Evolutionary conservation across 495 filamentous ascomycete species (phyloP).

Genomic region (Apiosordaria backusii): DNA sequence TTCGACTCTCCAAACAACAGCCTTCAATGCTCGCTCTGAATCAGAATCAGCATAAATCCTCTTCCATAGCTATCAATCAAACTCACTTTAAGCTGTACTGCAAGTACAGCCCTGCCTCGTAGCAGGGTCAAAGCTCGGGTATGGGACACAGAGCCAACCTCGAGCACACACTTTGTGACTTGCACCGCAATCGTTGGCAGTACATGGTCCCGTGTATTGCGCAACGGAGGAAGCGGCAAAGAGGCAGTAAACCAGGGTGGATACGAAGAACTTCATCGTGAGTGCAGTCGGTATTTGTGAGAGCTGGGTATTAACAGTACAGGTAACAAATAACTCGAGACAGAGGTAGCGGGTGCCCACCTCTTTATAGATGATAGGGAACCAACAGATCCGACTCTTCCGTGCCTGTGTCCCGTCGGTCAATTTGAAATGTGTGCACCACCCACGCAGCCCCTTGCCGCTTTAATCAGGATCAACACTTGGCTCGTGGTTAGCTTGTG

Average conservation of each 20-base stretch:
- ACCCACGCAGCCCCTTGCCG: background rate
- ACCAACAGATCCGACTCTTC: background rate
- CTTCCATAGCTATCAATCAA: no score
- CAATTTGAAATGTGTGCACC: background rate
- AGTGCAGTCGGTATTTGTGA: background rate
- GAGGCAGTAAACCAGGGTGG: background rate
- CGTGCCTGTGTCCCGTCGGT: background rate
- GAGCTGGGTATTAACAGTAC: background rate
- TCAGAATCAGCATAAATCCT: background rate
- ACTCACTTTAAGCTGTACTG: slow-evolving; percentile 18
- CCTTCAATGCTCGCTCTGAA: background rate
- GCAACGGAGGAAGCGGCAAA: slow-evolving; percentile 6
- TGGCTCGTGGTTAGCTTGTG: background rate
- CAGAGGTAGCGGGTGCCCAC: background rate
- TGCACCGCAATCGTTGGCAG: slow-evolving; percentile 19
- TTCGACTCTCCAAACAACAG: no score
- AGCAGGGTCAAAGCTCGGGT: slow-evolving; percentile 22
- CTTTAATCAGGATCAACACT: background rate
- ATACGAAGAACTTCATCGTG: slow-evolving; percentile 9
- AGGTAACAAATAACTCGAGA: background rate
- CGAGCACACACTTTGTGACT: slow-evolving; percentile 19
- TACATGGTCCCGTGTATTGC: slow-evolving; percentile 30
- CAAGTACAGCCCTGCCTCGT: slow-evolving; percentile 26
- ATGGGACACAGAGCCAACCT: slow-evolving; percentile 29
- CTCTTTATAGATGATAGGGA: background rate